A percentile compares a stretch with the other conserved stretches of the same genome.
Conservation (phyloP, 2,329 filamentous ascomycete genomes). For the Nothophoma quercina region DNA sequence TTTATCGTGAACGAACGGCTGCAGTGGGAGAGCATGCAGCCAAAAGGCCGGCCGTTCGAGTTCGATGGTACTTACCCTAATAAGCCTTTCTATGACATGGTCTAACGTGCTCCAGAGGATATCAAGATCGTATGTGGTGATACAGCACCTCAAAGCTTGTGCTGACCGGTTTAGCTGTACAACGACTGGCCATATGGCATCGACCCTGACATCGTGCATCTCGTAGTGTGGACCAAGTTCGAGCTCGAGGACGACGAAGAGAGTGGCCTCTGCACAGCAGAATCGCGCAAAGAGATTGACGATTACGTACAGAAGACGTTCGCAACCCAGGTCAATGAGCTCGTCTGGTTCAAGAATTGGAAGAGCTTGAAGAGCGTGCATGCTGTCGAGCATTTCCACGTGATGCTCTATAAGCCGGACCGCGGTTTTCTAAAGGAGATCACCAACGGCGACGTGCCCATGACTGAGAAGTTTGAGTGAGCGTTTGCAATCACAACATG, state of each 20-base stretch:
- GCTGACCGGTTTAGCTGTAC: too few relatives aligned
- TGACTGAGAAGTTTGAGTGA: conserved; percentile 48
- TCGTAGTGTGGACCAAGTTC: conserved; percentile 95
- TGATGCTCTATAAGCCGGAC: conserved; percentile 85
- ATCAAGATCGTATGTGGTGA: too few relatives aligned
- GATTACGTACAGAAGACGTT: conserved; percentile 75
- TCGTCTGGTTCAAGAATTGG: conserved; percentile 93
- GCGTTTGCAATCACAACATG: background rate
- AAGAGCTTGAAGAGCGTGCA: conserved; percentile 81
- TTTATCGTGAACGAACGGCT: conserved; percentile 78
- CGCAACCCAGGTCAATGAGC: conserved; percentile 59
- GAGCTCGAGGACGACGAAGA: conserved; percentile 72
- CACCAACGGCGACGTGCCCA: conserved; percentile 76
- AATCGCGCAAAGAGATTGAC: conserved; percentile 71
- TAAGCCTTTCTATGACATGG: background rate
- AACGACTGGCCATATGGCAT: conserved; percentile 98
- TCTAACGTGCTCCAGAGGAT: conserved; percentile 58
- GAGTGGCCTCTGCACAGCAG: conserved; percentile 71
- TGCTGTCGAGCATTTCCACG: conserved; percentile 91
- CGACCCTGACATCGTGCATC: conserved; percentile 77
- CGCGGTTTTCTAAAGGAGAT: conserved; percentile 71
- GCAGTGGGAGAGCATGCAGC: conserved; percentile 65
- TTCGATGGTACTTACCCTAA: conserved; percentile 43
- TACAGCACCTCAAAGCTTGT: too few relatives aligned
- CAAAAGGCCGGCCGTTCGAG: conserved; percentile 54